phyloP scores from a whole-genome alignment of 148 eudicot species.

The Fagopyrum tataricum region DNA sequence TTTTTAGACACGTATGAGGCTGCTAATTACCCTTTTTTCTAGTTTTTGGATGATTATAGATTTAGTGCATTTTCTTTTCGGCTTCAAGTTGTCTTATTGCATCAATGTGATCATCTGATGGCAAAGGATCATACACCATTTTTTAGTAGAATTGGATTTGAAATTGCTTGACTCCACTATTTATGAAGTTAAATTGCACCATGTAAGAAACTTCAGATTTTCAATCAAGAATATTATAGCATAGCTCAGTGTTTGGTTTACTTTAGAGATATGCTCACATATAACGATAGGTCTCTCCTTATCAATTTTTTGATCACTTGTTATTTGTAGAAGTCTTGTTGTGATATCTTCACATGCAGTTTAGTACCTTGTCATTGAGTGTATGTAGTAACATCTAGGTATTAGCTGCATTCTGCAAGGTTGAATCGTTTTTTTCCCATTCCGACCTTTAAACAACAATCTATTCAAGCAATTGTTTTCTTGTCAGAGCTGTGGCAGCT shows the following conservation, averaged over 20 bases:
- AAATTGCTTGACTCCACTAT: neutral
- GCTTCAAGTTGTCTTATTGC: neutral
- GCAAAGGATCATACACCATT: neutral
- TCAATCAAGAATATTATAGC: neutral
- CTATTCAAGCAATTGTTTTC: constrained; percentile 18
- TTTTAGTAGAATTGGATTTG: neutral
- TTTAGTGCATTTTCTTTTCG: neutral
- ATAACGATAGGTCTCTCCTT: neutral
- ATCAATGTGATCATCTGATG: neutral
- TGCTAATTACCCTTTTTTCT: neutral
- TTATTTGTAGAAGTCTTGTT: neutral
- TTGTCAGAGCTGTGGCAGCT: constrained; percentile 78
- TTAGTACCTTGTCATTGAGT: neutral
- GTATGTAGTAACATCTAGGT: neutral
- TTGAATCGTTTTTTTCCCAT: neutral
- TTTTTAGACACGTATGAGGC: constrained; percentile 75
- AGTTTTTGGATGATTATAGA: neutral
- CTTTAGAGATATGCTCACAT: neutral
- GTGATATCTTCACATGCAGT: neutral
- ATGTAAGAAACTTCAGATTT: neutral
- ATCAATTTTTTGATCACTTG: neutral
- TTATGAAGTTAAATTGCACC: neutral
- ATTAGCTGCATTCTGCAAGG: neutral
- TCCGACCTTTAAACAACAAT: neutral
- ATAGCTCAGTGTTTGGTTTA: neutral